Evolutionary conservation across 306 rosid genomes (phyloP), one percentile per base, ranked within the genome.

Genomic region (Dalbergia oliveri): DNA sequence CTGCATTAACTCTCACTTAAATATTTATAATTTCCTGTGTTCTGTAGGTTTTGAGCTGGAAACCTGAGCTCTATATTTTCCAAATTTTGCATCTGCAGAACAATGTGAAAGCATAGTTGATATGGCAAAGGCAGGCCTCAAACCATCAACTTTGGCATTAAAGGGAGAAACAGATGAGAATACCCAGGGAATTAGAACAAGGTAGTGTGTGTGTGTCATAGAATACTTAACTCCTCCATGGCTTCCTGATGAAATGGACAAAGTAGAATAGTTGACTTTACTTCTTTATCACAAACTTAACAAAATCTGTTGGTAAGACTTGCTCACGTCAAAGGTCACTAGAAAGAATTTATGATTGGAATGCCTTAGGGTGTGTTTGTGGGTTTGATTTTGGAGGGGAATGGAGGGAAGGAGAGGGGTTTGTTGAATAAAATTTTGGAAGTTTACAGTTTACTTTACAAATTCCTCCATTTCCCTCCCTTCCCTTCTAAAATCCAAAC

Each of bases 171-270:
- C 91, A 19, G 88, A 69, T 47, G 96, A 90, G 80, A 88, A 35
- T 81, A 91, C 94, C 16, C 84, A 91, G 77, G 97, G 92, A 71
- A 84, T 88, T 72, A 86, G 98, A 85, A 94, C 98, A 81, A 94
- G 98, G 97, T 94, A 81, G 44, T 39, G 61, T 79, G 68, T 61
- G 6, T 51, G 71, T 14, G 62, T 75, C 58, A 33, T 47, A 3
- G n/a, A 70, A 61, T 41, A 19, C 34, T 68, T 69, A n/a, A 35
- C 74, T 56, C 12, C 31, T 9, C 3, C 31, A 26, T 66, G 60
- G 13, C 16, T 71, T 71, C 33, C 37, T 34, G 14, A 53, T 50
- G 33, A 63, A 62, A 35, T 39, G 73, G 73, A 62, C 53, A 37
- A 39, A 53, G 78, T 26, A 71, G 41, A 69, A 43, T 62, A 8